Conservation (phyloP, 2,329 filamentous ascomycete species). For the Chrysoporthe cubensis region DNA sequence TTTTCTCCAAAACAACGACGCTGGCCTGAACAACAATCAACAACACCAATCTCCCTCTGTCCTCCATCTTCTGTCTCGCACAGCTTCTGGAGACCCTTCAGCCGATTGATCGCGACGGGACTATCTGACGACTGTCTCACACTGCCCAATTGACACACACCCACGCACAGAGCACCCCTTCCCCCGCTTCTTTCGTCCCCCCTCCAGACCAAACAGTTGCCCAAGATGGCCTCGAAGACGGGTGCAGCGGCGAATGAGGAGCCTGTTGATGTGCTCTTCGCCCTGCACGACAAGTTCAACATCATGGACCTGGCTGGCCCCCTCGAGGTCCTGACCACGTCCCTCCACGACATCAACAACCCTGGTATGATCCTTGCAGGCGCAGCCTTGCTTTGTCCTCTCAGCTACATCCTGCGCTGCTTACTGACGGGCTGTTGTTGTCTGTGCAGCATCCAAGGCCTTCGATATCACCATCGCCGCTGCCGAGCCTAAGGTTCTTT, state of each 20-base stretch:
- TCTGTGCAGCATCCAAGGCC: constrained; percentile 53
- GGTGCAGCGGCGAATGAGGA: constrained; percentile 61
- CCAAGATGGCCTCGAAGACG: constrained; percentile 62
- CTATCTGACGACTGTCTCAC: constrained; percentile 19
- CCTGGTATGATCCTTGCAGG: constrained; percentile 46
- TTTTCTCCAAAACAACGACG: constrained; percentile 2
- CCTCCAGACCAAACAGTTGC: constrained; percentile 34
- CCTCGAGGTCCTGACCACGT: constrained; percentile 54
- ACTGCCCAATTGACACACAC: constrained; percentile 20
- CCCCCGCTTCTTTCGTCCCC: neutral
- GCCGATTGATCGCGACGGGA: constrained; percentile 21
- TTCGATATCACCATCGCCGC: constrained; percentile 62
- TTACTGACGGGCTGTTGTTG: constrained; percentile 12
- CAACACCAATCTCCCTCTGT: constrained; percentile 4
- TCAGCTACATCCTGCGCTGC: constrained; percentile 5
- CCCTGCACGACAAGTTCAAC: constrained; percentile 63
- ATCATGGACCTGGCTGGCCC: constrained; percentile 62
- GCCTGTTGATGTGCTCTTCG: constrained; percentile 64
- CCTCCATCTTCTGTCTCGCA: neutral
- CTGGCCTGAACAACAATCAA: constrained; percentile 8
- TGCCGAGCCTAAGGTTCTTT: constrained; percentile 58
- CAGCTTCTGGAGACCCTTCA: constrained; percentile 1
- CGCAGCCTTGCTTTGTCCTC: constrained; percentile 13
- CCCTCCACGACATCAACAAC: constrained; percentile 58
- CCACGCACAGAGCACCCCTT: constrained; percentile 17